Evolutionary conservation across 164 flowering plant species (phyloP).

Genomic region (Santalum album): DNA sequence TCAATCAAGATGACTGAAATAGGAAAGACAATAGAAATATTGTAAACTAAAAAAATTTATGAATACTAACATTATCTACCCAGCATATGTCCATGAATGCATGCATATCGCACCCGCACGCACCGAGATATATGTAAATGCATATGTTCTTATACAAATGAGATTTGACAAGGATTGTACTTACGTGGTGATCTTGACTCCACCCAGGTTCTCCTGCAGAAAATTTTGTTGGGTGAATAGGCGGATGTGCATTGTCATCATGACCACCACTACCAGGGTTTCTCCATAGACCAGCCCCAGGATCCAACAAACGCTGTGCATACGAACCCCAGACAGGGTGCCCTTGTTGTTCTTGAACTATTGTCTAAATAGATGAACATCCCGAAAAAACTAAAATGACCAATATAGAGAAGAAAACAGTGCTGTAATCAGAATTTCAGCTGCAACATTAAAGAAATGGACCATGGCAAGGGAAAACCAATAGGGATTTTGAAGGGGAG

Average conservation of each 20-base stretch:
- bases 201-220: slow-evolving; percentile 81
- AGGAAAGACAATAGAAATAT: background rate
- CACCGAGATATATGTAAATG: too few relatives aligned
- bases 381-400: background rate
- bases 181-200: slow-evolving; percentile 86
- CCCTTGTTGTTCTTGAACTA: slow-evolving; percentile 80
- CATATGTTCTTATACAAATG: too few relatives aligned
- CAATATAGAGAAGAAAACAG: too few relatives aligned
- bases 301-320: slow-evolving; percentile 76
- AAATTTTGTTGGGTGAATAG: slow-evolving; percentile 96
- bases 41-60: too few relatives aligned
- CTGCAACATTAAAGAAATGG: too few relatives aligned
- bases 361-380: slow-evolving; percentile 34
- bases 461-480: too few relatives aligned
- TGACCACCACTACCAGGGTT: slow-evolving; percentile 88
- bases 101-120: too few relatives aligned
- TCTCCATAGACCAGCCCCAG: slow-evolving; percentile 79
- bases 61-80: too few relatives aligned
- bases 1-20: background rate
- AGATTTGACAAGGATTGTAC: slow-evolving; percentile 10
- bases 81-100: too few relatives aligned
- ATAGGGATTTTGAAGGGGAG: too few relatives aligned
- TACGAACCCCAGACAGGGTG: slow-evolving; percentile 91
- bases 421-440: too few relatives aligned
- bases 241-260: slow-evolving; percentile 99